Percentiles rank a stretch among this genome's conserved stretches.
phyloP scores from a whole-genome alignment of 208 protist genomes.

The Phytomonas sp. region DNA sequence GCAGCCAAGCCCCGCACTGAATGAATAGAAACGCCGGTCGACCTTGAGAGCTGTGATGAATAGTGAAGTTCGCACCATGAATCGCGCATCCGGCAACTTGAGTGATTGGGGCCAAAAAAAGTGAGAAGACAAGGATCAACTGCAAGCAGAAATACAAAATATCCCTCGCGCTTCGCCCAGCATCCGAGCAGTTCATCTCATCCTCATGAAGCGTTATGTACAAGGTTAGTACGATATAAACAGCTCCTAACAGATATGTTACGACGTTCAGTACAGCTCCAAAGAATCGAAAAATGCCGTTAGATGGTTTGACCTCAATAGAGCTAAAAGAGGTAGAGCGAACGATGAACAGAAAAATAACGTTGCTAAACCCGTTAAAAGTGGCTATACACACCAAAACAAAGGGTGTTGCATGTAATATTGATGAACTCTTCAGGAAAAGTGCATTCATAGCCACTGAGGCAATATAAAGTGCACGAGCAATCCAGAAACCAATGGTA shows the following conservation, averaged over 20 bases:
- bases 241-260: neutral
- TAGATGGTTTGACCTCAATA: slow-evolving; percentile 6
- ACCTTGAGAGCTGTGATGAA: slow-evolving; percentile 20
- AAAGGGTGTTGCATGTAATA: neutral
- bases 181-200: slow-evolving; percentile 20
- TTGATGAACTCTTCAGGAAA: neutral
- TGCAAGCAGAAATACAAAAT: slow-evolving; percentile 24
- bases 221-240: neutral
- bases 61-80: slow-evolving; percentile 34
- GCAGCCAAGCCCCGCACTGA: slow-evolving; percentile 45
- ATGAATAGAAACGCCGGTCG: slow-evolving; percentile 34
- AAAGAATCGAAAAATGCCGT: slow-evolving; percentile 29
- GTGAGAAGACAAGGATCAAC: slow-evolving; percentile 28
- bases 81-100: slow-evolving; percentile 33
- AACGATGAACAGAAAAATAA: slow-evolving; percentile 41
- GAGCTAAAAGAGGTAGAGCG: slow-evolving; percentile 31
- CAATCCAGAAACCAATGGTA: slow-evolving; percentile 31
- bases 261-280: slow-evolving; percentile 20
- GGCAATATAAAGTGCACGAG: slow-evolving; percentile 22
- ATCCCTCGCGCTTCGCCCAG: slow-evolving; percentile 19
- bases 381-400: slow-evolving; percentile 18
- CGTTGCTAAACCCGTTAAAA: slow-evolving; percentile 20
- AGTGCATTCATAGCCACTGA: slow-evolving; percentile 14
- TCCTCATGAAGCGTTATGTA: neutral
- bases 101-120: slow-evolving; percentile 29